A percentile compares a stretch with the other conserved stretches of the same genome.
Conservation (phyloP, 1,284 basidiomycete genomes). For the Gymnopus androsaceus region DNA sequence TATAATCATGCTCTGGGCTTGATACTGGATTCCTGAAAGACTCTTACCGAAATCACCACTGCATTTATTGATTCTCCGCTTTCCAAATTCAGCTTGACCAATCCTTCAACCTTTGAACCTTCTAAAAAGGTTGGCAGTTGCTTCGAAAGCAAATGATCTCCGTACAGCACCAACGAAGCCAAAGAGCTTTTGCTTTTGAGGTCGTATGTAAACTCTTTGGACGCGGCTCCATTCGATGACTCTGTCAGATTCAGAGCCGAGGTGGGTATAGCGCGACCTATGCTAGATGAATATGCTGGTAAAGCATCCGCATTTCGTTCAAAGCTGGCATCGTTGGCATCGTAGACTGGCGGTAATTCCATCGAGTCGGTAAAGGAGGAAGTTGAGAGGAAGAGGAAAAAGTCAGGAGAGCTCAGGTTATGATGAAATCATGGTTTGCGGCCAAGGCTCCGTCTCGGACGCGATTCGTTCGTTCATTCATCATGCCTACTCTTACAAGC, state of each 20-base stretch:
- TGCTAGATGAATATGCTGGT: conserved; percentile 10
- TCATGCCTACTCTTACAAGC: no score
- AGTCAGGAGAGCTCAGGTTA: no score
- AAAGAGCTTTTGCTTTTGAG: conserved; percentile 1
- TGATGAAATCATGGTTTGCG: no score
- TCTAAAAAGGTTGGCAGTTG: conserved; percentile 28
- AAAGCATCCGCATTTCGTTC: conserved; percentile 1
- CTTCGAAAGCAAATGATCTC: conserved; percentile 9
- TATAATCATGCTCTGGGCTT: neutral
- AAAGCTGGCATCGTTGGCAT: neutral
- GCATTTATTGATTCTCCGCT: conserved; percentile 25
- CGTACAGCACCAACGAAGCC: conserved; percentile 3
- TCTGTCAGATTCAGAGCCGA: conserved; percentile 1
- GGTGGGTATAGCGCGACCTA: neutral
- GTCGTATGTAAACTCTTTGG: conserved; percentile 2
- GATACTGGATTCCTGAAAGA: conserved; percentile 8
- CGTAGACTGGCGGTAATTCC: conserved; percentile 6
- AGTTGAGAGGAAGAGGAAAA: no score
- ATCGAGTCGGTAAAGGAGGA: neutral
- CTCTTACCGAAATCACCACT: conserved; percentile 24
- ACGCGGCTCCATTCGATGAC: neutral
- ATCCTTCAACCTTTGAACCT: conserved; percentile 27
- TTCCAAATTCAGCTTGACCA: conserved; percentile 28
- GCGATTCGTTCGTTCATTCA: no score
- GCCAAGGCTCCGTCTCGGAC: no score